phyloP scores from a whole-genome alignment of 2,329 filamentous ascomycete genomes.

The Gaeumannomyces sp. region DNA sequence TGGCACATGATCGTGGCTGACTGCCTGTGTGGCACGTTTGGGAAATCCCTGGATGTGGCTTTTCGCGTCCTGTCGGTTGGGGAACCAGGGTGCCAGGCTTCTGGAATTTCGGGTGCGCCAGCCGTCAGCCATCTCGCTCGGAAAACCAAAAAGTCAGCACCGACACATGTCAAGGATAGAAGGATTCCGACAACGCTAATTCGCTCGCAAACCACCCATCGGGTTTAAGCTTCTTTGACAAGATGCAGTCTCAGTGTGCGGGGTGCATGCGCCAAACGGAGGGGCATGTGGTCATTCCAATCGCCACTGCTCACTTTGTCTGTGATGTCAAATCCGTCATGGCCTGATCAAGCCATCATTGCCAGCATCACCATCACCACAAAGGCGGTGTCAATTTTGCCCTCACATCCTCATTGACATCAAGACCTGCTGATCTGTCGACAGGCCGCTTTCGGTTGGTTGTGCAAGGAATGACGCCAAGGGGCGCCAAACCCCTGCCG shows the following conservation, averaged over 20 bases:
- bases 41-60: background rate
- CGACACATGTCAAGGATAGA: background rate
- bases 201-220: background rate
- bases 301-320: no score
- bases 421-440: background rate
- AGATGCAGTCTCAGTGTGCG: background rate
- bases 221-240: constrained; percentile 1
- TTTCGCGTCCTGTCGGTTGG: background rate
- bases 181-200: background rate
- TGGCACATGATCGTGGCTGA: background rate
- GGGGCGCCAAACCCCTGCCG: background rate
- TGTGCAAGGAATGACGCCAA: background rate
- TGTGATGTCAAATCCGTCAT: no score
- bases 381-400: background rate
- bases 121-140: background rate
- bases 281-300: no score
- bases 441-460: background rate
- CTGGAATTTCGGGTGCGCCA: background rate
- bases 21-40: background rate
- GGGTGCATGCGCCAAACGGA: background rate
- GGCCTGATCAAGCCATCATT: background rate
- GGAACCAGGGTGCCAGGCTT: no score
- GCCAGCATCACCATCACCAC: background rate
- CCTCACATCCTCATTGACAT: background rate
- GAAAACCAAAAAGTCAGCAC: no score